phyloP scores from a whole-genome alignment of 768 basidiomycete species.

The Auricularia sp. region DNA sequence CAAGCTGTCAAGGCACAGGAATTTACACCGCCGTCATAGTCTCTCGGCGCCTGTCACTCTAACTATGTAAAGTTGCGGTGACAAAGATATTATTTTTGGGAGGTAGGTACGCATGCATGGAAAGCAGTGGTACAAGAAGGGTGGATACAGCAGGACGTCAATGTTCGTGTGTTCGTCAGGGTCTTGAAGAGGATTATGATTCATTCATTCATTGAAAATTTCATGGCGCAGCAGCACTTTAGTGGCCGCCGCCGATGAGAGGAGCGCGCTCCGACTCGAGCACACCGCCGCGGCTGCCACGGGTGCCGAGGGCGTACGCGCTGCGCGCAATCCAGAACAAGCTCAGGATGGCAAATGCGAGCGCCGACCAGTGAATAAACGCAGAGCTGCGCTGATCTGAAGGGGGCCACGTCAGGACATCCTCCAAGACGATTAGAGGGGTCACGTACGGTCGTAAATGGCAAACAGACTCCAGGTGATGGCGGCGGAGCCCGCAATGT shows the following conservation, averaged over 20 bases:
- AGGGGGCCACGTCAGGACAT: conserved; percentile 1
- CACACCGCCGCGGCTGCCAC: conserved; percentile 15
- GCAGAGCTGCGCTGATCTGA: conserved; percentile 21
- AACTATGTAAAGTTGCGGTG: background rate
- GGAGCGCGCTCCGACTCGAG: conserved; percentile 32
- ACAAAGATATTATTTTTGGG: background rate
- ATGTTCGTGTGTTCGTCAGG: background rate
- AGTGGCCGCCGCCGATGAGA: conserved; percentile 16
- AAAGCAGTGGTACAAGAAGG: too few species aligned
- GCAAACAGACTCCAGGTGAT: conserved; percentile 32
- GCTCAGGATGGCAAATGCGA: conserved; percentile 31
- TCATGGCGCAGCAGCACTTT: background rate
- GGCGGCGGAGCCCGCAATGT: conserved; percentile 32
- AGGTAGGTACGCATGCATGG: background rate
- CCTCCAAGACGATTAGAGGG: background rate
- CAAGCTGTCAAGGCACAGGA: background rate
- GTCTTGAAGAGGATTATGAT: background rate
- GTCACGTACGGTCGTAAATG: conserved; percentile 22
- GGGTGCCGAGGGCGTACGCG: conserved; percentile 13
- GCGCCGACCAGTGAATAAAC: conserved; percentile 34
- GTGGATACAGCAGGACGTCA: too few species aligned
- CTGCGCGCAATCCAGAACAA: conserved; percentile 30
- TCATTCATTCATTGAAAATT: background rate
- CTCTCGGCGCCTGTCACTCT: background rate
- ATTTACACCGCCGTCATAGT: background rate